These are phyloP conservation scores for Pythium oligandrum DNA, from an alignment of 352 stramenopile genomes.

Conservation along the genomic window DNA sequence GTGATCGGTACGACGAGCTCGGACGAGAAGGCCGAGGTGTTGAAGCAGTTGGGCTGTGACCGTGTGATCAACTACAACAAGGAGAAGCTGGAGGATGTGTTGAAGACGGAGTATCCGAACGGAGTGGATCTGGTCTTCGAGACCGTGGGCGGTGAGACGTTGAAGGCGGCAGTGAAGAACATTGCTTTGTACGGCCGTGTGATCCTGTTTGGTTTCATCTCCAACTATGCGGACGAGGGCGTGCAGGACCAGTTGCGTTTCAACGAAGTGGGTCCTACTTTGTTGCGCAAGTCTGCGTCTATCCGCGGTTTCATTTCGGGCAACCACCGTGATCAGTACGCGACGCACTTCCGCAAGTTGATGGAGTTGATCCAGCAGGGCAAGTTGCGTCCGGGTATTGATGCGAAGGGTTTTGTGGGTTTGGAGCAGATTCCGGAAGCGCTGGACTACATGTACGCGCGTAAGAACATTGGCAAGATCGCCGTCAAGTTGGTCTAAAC, in stretches of 20 bases:
- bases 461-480: no score
- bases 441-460: conserved; percentile 32
- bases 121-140: conserved; percentile 67
- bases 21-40: conserved; percentile 80
- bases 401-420: conserved; percentile 22
- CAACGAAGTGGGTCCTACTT: conserved; percentile 7
- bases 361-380: conserved; percentile 39
- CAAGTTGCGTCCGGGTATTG: conserved; percentile 49
- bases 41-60: conserved; percentile 60
- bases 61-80: conserved; percentile 87
- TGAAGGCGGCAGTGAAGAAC: conserved; percentile 47
- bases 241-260: background rate
- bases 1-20: conserved; percentile 81
- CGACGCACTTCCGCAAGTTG: conserved; percentile 40
- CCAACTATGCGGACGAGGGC: conserved; percentile 34
- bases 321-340: conserved; percentile 30
- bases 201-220: conserved; percentile 56
- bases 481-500: no score
- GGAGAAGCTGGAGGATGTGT: conserved; percentile 44
- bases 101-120: conserved; percentile 68
- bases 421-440: conserved; percentile 30
- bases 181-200: conserved; percentile 50
- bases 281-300: conserved; percentile 33
- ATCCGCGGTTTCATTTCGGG: conserved; percentile 35
- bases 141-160: conserved; percentile 50